Base-by-base conservation (phyloP, 306 rosid genomes). In the Cajanus cajan region DNA sequence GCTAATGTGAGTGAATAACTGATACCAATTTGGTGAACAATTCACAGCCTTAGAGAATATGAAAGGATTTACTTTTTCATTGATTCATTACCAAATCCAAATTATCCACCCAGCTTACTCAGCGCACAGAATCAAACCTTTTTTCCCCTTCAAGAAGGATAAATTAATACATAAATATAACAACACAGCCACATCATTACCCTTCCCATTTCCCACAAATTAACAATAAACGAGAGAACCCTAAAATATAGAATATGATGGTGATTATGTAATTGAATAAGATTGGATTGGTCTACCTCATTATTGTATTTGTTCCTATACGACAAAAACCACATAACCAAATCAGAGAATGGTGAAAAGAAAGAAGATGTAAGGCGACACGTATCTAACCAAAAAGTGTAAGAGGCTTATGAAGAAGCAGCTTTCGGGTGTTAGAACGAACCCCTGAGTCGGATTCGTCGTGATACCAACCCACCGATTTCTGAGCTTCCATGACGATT, bases 401-500 rank as follows among this genome's bases (percentile, higher is more conserved):
- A 15, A 54, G 33, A 66, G 64, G 51, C 15, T 64, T 58, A 65
- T 54, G 71, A 68, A 47, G 47, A 48, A 83, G 82, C 10, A 81
- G 78, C 52, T 61, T 85, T 36, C 85, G 70, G 24, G 4, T 40
- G 4, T 13, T 47, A 12, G 82, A 37, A n/a, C 31, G 81, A 44
- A 63, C 1, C 9, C 51, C 83, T 0, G 85, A 73, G 48, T 75
- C 84, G 16, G 77, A 69, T 41, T 84, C 72, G 8, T 62, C 73
- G 77, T n/a, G 77, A 78, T 58, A 85, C 88, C 88, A 94, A 37
- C 97, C 96, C 24, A 93, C 90, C 45, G 98, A 72, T 89, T 80
- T 90, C 87, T 90, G 98, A 55, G 96, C 96, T 75, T 93, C 94
- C 31, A 90, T 48, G 58, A 93, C 98, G 85, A 93, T 89, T 85